These are phyloP conservation scores for Hyphodiscus hymeniophilus DNA, from an alignment of 495 filamentous ascomycete species.

Conservation along the genomic window DNA sequence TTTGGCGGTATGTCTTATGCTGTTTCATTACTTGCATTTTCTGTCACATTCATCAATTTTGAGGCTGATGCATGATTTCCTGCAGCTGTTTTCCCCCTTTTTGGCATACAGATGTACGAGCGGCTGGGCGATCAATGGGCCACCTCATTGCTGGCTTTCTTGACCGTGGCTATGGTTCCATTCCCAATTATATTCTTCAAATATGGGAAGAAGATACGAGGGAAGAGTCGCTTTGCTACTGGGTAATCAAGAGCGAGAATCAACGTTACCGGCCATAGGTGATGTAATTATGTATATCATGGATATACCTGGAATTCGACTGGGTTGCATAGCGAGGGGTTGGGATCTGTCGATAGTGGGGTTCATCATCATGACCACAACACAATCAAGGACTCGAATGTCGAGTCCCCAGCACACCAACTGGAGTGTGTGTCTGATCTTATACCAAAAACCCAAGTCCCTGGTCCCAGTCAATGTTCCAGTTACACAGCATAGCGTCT, in stretches of 20 bases:
- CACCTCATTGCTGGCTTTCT: slow-evolving; percentile 37
- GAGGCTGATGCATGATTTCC: slow-evolving; percentile 10
- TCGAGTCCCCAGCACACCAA: not conserved
- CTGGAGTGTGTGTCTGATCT: slow-evolving; percentile 1
- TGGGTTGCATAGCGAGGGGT: not conserved
- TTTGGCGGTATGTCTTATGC: slow-evolving; percentile 64
- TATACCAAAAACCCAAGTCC: not conserved
- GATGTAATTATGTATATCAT: not conserved
- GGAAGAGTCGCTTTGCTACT: slow-evolving; percentile 37
- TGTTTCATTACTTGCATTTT: slow-evolving; percentile 1
- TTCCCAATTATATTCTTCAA: slow-evolving; percentile 35
- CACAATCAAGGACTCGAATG: no score
- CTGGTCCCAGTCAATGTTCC: not conserved
- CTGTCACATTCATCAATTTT: not conserved
- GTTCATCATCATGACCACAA: no score
- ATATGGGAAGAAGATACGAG: slow-evolving; percentile 40
- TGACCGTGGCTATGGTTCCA: slow-evolving; percentile 38
- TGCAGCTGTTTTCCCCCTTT: slow-evolving; percentile 39
- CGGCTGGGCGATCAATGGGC: slow-evolving; percentile 45
- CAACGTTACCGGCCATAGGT: no score
- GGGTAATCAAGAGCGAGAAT: not conserved
- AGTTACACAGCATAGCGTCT: slow-evolving; percentile 8
- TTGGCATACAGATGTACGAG: slow-evolving; percentile 43
- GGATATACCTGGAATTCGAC: not conserved
- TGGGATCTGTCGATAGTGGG: not conserved